Percentiles rank a stretch among this genome's conserved stretches.
Evolutionary conservation across 2,329 filamentous ascomycete genomes (phyloP).

Genomic region (Leptosphaerulina australis): DNA sequence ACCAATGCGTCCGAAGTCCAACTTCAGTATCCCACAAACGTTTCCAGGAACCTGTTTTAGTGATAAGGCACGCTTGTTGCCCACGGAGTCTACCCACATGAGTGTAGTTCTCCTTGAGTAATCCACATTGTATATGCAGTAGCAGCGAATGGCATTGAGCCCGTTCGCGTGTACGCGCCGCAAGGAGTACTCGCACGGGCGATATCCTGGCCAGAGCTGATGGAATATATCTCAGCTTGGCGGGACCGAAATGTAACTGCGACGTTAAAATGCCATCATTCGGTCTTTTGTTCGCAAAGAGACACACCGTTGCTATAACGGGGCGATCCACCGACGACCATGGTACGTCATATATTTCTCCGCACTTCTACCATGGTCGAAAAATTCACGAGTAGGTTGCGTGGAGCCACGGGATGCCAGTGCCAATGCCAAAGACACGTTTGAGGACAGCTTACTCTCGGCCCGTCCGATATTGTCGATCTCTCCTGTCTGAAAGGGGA

Average conservation of each 20-base stretch:
- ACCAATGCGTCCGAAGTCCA: slow-evolving; percentile 8
- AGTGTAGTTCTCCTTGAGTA: slow-evolving; percentile 1
- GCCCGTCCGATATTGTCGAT: slow-evolving; percentile 24
- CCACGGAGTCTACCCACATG: neutral
- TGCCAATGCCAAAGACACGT: slow-evolving; percentile 14
- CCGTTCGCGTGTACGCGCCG: slow-evolving; percentile 1
- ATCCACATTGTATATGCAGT: slow-evolving; percentile 11
- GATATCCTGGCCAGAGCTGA: slow-evolving; percentile 5
- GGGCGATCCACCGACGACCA: neutral
- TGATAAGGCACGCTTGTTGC: neutral
- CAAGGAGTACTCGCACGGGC: no score
- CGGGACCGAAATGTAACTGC: slow-evolving; percentile 9
- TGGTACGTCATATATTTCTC: slow-evolving; percentile 3
- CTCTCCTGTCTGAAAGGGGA: slow-evolving; percentile 22
- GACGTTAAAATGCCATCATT: slow-evolving; percentile 3
- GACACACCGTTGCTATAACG: slow-evolving; percentile 7
- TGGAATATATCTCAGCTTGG: slow-evolving; percentile 3
- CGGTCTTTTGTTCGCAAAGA: slow-evolving; percentile 9
- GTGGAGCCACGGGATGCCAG: slow-evolving; percentile 12
- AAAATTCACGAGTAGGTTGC: slow-evolving; percentile 8
- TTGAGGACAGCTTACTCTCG: slow-evolving; percentile 18
- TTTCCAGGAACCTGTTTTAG: slow-evolving; percentile 4
- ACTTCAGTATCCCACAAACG: slow-evolving; percentile 1
- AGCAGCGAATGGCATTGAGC: slow-evolving; percentile 5
- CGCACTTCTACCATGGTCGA: slow-evolving; percentile 12